A percentile compares a stretch with the other conserved stretches of the same genome.
Conservation (phyloP, 306 rosid genomes). For the Quillaja saponaria region DNA sequence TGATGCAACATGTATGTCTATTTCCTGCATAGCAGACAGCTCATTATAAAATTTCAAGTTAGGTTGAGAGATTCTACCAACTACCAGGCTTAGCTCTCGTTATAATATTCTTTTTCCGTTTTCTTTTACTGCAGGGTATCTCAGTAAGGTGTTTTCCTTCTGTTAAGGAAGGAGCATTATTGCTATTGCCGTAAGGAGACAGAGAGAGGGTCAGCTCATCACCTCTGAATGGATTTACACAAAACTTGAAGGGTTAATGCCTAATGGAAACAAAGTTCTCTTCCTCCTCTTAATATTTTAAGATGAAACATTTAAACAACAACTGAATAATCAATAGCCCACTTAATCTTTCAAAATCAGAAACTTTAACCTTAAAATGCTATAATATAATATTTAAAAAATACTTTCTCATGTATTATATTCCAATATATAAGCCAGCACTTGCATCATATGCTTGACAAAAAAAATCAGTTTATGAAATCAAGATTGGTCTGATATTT, state of each 20-base stretch:
- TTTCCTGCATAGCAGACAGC: conserved; percentile 36
- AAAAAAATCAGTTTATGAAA: too few relatives aligned
- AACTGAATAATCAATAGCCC: conserved; percentile 17
- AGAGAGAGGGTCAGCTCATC: conserved; percentile 13
- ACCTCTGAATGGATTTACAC: not conserved
- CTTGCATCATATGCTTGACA: too few relatives aligned
- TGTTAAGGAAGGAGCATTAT: not conserved
- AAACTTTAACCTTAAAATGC: not conserved
- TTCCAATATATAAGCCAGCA: too few relatives aligned
- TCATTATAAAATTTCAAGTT: conserved; percentile 21
- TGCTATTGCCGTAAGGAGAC: not conserved
- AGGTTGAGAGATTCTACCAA: conserved; percentile 34
- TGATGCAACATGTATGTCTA: conserved; percentile 52
- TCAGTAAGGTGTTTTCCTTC: not conserved
- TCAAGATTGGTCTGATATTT: too few relatives aligned
- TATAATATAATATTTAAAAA: too few relatives aligned
- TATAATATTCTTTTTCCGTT: conserved; percentile 13
- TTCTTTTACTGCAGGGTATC: conserved; percentile 18
- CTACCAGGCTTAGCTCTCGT: conserved; percentile 27
- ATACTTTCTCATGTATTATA: too few relatives aligned
- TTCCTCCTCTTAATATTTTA: conserved; percentile 7
- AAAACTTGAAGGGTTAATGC: too few relatives aligned
- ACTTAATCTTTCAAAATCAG: conserved; percentile 6
- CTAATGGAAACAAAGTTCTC: too few relatives aligned
- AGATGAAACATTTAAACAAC: not conserved